phyloP scores from a whole-genome alignment of 208 protist genomes.

The Tritrichomonas musculus region DNA sequence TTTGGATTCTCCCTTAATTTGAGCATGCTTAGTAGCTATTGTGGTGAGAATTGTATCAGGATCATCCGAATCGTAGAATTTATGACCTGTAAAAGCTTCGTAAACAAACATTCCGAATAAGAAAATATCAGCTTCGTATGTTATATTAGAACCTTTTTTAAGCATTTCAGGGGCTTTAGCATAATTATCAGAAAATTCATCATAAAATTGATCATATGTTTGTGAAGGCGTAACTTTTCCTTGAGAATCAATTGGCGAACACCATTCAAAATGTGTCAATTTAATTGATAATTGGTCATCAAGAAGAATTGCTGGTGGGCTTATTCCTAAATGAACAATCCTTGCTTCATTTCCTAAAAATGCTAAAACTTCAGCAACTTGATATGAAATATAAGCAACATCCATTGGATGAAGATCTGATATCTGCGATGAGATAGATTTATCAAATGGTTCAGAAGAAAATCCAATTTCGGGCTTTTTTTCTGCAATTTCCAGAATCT shows the following conservation, averaged over 20 bases:
- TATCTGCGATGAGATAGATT: not conserved
- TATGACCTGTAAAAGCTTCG: not conserved
- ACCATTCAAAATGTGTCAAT: not conserved
- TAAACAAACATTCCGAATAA: not conserved
- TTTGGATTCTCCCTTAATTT: no score
- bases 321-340: not conserved
- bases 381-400: slow-evolving; percentile 24
- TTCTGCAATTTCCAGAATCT: not conserved
- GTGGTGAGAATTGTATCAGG: not conserved
- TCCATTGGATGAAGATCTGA: not conserved
- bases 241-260: not conserved
- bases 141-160: not conserved
- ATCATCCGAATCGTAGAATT: not conserved
- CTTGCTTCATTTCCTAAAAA: not conserved
- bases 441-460: not conserved
- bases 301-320: not conserved
- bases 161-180: not conserved
- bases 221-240: not conserved
- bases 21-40: not conserved
- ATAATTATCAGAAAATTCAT: not conserved
- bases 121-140: not conserved
- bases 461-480: slow-evolving; percentile 12
- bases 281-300: not conserved
- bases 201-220: not conserved
- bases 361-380: not conserved